A percentile compares a stretch with the other conserved stretches of the same genome.
phyloP scores from a whole-genome alignment of 169 alveolate genomes.

The Plasmodium knowlesi region DNA sequence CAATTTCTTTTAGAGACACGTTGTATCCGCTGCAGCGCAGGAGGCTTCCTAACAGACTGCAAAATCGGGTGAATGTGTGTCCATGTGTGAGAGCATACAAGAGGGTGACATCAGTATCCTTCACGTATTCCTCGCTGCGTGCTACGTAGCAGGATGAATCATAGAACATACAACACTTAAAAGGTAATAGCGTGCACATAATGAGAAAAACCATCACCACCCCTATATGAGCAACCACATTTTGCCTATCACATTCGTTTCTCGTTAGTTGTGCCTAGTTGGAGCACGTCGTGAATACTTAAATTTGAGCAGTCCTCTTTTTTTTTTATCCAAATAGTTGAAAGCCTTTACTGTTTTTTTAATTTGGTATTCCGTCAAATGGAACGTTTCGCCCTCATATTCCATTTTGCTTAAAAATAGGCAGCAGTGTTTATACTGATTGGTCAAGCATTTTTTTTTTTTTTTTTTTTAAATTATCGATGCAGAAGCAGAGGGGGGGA shows the following conservation, averaged over 20 bases:
- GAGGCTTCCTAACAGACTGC: conserved; percentile 49
- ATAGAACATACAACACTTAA: not conserved
- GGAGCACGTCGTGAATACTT: not conserved
- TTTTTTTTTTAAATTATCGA: not conserved
- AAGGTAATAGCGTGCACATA: not conserved
- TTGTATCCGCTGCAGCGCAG: conserved; percentile 69
- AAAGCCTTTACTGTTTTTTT: conserved; percentile 64
- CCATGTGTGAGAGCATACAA: not conserved
- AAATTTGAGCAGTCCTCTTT: conserved; percentile 49
- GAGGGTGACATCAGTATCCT: not conserved
- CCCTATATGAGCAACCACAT: not conserved
- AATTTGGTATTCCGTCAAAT: conserved; percentile 72
- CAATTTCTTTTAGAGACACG: conserved; percentile 64
- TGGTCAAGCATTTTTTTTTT: not conserved
- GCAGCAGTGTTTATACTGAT: not conserved
- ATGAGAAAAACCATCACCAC: not conserved
- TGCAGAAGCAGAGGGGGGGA: not conserved
- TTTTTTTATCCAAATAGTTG: conserved; percentile 71
- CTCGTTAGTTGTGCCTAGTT: not conserved
- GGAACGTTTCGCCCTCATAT: conserved; percentile 70
- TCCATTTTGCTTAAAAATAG: conserved; percentile 35
- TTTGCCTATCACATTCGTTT: conserved; percentile 1
- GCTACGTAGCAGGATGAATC: not conserved
- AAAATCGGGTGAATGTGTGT: not conserved
- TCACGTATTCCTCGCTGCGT: not conserved